Percentiles rank a stretch among this genome's conserved stretches.
These are phyloP conservation scores for Pleurotus platypus DNA, from an alignment of 768 basidiomycete genomes.

Conservation along the genomic window DNA sequence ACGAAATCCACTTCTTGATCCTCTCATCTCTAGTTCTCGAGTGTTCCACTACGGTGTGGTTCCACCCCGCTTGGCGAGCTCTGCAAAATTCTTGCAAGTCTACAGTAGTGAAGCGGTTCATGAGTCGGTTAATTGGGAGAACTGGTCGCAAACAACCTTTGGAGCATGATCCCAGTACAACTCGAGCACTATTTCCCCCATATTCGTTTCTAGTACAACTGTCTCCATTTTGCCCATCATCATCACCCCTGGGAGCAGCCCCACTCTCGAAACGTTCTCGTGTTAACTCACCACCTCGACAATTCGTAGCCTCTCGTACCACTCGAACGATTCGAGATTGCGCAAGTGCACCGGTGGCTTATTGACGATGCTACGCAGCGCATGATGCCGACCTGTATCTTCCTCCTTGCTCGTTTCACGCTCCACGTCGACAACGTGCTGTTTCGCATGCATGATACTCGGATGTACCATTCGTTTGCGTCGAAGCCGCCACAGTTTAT, in stretches of 20 bases:
- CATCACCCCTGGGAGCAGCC: too few relatives aligned
- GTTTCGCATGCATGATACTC: conserved; percentile 85
- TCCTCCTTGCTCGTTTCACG: conserved; percentile 88
- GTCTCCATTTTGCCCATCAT: conserved; percentile 49
- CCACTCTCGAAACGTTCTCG: too few relatives aligned
- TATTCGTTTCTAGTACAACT: conserved; percentile 75
- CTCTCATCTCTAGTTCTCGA: too few relatives aligned
- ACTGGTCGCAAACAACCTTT: conserved; percentile 11
- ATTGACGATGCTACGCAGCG: conserved; percentile 51
- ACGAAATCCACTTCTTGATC: too few relatives aligned
- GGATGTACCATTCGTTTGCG: conserved; percentile 83
- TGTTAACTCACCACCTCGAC: too few relatives aligned
- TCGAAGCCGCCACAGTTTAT: conserved; percentile 61
- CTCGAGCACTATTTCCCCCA: conserved; percentile 88
- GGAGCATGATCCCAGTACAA: conserved; percentile 94
- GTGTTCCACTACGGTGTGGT: too few relatives aligned
- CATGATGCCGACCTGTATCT: conserved; percentile 95
- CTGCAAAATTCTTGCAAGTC: conserved; percentile 95
- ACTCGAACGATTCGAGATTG: too few relatives aligned
- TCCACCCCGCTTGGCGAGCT: conserved; percentile 87
- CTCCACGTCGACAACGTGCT: conserved; percentile 93
- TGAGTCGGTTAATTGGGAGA: conserved; percentile 9
- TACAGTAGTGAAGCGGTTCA: conserved; percentile 24
- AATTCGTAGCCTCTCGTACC: too few relatives aligned
- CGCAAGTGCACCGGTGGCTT: background rate